Conservation (phyloP, 495 filamentous ascomycete genomes). For the Sporormia fimetaria region DNA sequence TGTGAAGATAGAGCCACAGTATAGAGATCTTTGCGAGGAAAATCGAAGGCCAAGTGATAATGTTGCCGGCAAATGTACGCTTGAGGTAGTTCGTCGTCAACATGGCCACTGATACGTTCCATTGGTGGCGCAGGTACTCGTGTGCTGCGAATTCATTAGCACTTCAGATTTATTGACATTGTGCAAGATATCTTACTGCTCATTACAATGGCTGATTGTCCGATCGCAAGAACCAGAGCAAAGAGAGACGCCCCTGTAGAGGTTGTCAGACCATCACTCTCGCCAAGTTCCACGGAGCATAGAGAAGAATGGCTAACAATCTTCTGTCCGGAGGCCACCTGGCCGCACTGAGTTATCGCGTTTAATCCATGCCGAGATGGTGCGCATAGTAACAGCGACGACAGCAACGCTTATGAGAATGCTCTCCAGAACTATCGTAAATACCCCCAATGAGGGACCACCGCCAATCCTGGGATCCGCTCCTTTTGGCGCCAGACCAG, state of each 20-base stretch:
- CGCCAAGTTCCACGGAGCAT: too few species aligned
- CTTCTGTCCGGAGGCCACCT: too few species aligned
- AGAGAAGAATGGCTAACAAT: too few species aligned
- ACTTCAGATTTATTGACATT: not conserved
- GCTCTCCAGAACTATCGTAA: slow-evolving; percentile 7
- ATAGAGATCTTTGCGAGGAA: slow-evolving; percentile 23
- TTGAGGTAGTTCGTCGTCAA: slow-evolving; percentile 6
- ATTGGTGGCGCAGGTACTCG: slow-evolving; percentile 8
- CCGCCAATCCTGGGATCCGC: slow-evolving; percentile 8
- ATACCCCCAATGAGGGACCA: not conserved
- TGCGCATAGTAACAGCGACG: slow-evolving; percentile 1
- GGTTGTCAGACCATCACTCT: not conserved
- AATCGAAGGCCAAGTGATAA: slow-evolving; percentile 16
- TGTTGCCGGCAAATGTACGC: slow-evolving; percentile 8
- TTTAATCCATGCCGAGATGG: not conserved
- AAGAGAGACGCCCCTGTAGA: slow-evolving; percentile 1
- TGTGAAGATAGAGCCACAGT: slow-evolving; percentile 18
- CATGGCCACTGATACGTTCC: slow-evolving; percentile 4
- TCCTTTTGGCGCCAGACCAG: too few species aligned
- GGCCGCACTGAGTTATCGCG: not conserved
- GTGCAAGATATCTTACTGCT: not conserved
- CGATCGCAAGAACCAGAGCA: slow-evolving; percentile 4
- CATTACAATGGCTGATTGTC: slow-evolving; percentile 5
- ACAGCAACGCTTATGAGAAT: slow-evolving; percentile 2
- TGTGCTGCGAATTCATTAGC: slow-evolving; percentile 4